These are phyloP conservation scores for Colletotrichum nymphaeae DNA, from an alignment of 2,329 filamentous ascomycete genomes.

Conservation along the genomic window DNA sequence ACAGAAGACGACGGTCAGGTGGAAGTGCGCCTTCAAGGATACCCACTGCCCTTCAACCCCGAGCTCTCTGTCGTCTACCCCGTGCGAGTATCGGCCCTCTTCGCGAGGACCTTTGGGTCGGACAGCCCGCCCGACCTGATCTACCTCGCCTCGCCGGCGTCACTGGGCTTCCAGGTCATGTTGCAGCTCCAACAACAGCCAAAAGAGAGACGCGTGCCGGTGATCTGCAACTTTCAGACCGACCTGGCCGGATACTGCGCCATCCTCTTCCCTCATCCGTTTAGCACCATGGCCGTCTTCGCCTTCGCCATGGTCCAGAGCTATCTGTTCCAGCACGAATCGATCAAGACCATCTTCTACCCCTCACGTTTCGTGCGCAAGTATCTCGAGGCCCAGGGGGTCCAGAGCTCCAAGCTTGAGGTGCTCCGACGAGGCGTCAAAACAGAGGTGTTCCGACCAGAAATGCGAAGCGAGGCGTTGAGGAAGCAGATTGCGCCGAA, in stretches of 20 bases:
- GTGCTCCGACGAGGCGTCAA: slow-evolving; percentile 74
- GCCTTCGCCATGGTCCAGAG: slow-evolving; percentile 73
- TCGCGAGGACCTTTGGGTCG: slow-evolving; percentile 67
- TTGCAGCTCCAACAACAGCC: slow-evolving; percentile 74
- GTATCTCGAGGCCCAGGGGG: slow-evolving; percentile 69
- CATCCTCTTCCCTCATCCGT: slow-evolving; percentile 73
- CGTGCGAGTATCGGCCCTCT: slow-evolving; percentile 72
- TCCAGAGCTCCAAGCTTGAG: slow-evolving; percentile 67
- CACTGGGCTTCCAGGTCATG: slow-evolving; percentile 77
- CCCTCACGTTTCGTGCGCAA: slow-evolving; percentile 71
- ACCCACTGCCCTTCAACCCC: slow-evolving; percentile 77
- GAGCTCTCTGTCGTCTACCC: slow-evolving; percentile 78
- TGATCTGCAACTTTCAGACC: slow-evolving; percentile 79
- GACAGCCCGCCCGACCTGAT: slow-evolving; percentile 69
- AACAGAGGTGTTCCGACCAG: slow-evolving; percentile 69
- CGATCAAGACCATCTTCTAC: slow-evolving; percentile 76
- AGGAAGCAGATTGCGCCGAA: slow-evolving; percentile 67
- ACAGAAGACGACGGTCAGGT: slow-evolving; percentile 42
- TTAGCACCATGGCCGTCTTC: slow-evolving; percentile 71
- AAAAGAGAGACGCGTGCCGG: slow-evolving; percentile 63
- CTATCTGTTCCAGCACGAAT: slow-evolving; percentile 71
- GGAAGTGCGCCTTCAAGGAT: slow-evolving; percentile 72
- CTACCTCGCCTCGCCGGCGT: slow-evolving; percentile 77
- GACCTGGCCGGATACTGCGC: slow-evolving; percentile 76
- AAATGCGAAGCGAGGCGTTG: slow-evolving; percentile 60